Evolutionary conservation across 2,329 filamentous ascomycete genomes (phyloP), one percentile per base, ranked within the genome.

Genomic region (Periconia sp.): DNA sequence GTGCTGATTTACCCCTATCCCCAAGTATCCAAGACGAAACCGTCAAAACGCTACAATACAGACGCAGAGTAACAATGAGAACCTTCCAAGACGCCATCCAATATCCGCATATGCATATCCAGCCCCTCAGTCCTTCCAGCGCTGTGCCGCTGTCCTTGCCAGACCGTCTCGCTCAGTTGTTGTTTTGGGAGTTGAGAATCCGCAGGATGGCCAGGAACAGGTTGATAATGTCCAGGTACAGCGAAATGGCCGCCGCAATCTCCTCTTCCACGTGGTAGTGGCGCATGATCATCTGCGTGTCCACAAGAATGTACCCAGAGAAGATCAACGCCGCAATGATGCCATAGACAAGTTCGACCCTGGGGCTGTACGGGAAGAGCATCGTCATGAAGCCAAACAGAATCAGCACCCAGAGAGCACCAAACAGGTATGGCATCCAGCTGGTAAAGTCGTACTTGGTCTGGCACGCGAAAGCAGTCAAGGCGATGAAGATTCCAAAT

Each of bases 181-280:
- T 92, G 68, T 85, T 87, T 79, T 96, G 89, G 77, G 87, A 95
- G 79, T 99, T 99, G 65, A 99, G 78, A 60, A 99, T 97, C 65
- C 94, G 83, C 65, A 99, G 78, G 65, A 99, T 99, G 39, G 90
- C 87, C 56, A 99, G 79, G 83, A 99, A 99, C 56, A 99, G 73
- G 80, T 99, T 99, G 78, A 97, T 89, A 54, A 97, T 85, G 70
- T 97, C 92, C 36, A 99, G 81, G 70, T 99, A 99, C 35, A 99
- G 80, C 66, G 89, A 94, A 71, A 99, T 96, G 8, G 89, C 86
- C 36, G 92, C 92, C 5, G 92, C 91, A 68, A 97, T 96, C 78
- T 96, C 92, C 80, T 96, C 92, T 75, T 99, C 94, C 38, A 96
- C 90, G 65, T 97, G 92, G 74, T 96, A 94, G 72, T 96, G 89